Base-by-base conservation (phyloP, 345 rosid genomes). In the Lumnitzera littorea region DNA sequence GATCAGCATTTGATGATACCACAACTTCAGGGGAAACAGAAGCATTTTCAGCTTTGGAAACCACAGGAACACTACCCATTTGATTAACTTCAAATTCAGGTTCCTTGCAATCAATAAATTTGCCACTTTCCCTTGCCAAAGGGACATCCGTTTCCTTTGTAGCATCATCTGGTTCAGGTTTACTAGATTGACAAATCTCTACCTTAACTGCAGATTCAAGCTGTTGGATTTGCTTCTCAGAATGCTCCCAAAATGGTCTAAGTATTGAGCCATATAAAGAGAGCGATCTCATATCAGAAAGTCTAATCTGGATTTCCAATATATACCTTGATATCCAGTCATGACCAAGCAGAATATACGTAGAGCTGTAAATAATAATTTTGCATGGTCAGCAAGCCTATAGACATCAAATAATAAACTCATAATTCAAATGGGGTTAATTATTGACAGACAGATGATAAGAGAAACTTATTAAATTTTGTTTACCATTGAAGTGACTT, bases 201-300 rank as follows among this genome's bases (percentile, higher is more conserved):
- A 71, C 75, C 62, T 88, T 79, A 61, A 86, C 71, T 29, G 65
- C 65, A 62, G 76, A 80, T 76, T 94, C 97, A 49, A 94, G 72
- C 49, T 61, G 86, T 53, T 83, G 80, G 62, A 94, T 82, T 78
- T 80, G 86, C 63, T 67, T 79, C 74, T 86, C 91, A 73, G 86
- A 81, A 76, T 90, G 94, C 46, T 62, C 69, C 99, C 99, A 94
- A 71, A 84, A 94, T 2, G 97, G 84, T 53, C 70, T 79, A 71
- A 94, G 64, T 55, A 83, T 72, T 24, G 82, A 70, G 57, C 84
- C 85, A 59, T 76, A 63, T 9, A 70, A 62, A 51, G 72, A 67
- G 64, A 94, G 96, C 13, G 92, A 79, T 65, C 76, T 83, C 53
- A 86, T 72, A 75, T 94, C 97, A 57, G 85, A 86, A 73, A 85